A percentile compares a stretch with the other conserved stretches of the same genome.
phyloP scores from a whole-genome alignment of 768 basidiomycete species.

The Kwoniella dejecticola region DNA sequence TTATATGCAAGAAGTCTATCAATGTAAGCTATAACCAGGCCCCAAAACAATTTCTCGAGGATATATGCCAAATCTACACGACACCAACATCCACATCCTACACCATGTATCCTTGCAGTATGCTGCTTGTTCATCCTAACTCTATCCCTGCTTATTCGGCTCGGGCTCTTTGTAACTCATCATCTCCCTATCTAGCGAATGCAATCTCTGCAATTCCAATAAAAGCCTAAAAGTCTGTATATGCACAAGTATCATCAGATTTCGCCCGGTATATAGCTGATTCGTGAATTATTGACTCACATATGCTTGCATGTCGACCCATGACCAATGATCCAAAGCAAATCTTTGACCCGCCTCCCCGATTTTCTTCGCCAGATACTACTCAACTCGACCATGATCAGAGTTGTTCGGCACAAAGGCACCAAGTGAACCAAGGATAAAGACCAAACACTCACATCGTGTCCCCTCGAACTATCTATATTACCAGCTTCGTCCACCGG shows the following conservation, averaged over 20 bases:
- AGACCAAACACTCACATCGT: slow-evolving; percentile 63
- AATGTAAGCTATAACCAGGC: too few species aligned
- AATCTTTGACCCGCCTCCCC: slow-evolving; percentile 52
- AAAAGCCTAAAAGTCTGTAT: slow-evolving; percentile 50
- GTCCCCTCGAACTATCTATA: slow-evolving; percentile 60
- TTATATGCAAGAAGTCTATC: too few species aligned
- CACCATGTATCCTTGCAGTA: too few species aligned
- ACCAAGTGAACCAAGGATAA: too few species aligned
- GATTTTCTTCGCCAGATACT: slow-evolving; percentile 53
- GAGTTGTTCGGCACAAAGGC: background rate
- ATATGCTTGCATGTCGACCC: slow-evolving; percentile 54
- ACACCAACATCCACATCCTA: too few species aligned
- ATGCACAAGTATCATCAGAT: background rate
- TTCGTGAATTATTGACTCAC: slow-evolving; percentile 27
- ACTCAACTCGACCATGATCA: background rate
- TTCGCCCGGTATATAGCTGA: background rate
- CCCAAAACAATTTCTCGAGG: too few species aligned
- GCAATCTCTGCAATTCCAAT: slow-evolving; percentile 46
- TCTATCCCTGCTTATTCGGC: background rate
- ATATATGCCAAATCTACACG: too few species aligned
- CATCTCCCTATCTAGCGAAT: slow-evolving; percentile 43
- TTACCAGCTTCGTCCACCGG: slow-evolving; percentile 58
- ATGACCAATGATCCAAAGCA: slow-evolving; percentile 52
- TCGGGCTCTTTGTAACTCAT: slow-evolving; percentile 35
- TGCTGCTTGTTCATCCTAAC: background rate